Percentiles rank a stretch among this genome's conserved stretches.
phyloP scores from a whole-genome alignment of 495 filamentous ascomycete genomes.

The Penicillium samsonianum region DNA sequence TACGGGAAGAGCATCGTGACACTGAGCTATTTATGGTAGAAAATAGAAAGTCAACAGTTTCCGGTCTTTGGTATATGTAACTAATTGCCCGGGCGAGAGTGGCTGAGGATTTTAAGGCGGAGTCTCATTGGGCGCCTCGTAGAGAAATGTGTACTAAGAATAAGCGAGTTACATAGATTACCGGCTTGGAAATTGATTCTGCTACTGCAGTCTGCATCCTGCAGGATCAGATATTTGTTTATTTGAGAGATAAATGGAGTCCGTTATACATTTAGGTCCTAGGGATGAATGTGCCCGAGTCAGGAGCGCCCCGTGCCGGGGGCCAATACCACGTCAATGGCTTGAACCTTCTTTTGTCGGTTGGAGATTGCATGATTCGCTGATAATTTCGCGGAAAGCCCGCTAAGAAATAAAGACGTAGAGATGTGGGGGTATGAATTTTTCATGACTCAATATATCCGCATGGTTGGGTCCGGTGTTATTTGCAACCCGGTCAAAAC shows the following conservation, averaged over 20 bases:
- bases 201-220: neutral
- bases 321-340: neutral
- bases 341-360: neutral
- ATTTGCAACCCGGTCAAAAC: neutral
- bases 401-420: neutral
- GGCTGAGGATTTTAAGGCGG: neutral
- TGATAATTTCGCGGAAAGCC: neutral
- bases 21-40: neutral
- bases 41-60: neutral
- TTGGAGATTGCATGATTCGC: neutral
- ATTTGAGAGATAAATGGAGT: neutral
- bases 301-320: neutral
- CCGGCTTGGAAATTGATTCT: neutral
- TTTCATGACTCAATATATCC: slow-evolving; percentile 1
- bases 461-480: slow-evolving; percentile 1
- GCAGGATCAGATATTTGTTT: neutral
- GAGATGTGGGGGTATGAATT: neutral
- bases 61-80: neutral
- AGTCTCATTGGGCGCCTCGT: neutral
- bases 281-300: neutral
- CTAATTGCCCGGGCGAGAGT: neutral
- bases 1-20: neutral
- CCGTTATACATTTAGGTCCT: neutral
- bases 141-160: neutral
- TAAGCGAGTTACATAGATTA: neutral